Conservation (phyloP, 2,329 filamentous ascomycete species). For the Chaetomium globosum region DNA sequence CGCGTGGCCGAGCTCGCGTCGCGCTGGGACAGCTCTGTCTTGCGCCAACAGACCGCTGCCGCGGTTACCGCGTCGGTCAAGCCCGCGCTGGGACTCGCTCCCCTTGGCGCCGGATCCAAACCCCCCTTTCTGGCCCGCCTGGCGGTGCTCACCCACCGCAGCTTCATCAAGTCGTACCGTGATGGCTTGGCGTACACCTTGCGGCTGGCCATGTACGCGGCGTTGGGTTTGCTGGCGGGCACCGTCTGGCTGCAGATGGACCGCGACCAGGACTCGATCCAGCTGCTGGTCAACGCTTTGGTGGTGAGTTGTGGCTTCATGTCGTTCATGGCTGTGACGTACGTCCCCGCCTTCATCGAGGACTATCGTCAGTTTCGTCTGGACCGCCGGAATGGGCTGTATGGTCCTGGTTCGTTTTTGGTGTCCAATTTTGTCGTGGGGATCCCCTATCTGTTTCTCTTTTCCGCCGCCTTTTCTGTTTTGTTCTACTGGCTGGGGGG, state of each 20-base stretch:
- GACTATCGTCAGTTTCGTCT: conserved; percentile 12
- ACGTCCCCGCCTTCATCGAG: conserved; percentile 9
- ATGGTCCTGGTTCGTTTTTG: conserved; percentile 3
- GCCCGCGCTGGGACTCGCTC: neutral
- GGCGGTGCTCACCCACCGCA: neutral
- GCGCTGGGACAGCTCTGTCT: neutral
- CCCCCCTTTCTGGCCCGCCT: neutral
- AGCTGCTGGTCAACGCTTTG: neutral
- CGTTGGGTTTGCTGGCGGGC: neutral
- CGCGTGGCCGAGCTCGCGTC: conserved; percentile 9
- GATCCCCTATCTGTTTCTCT: neutral
- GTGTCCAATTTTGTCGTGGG: conserved; percentile 9
- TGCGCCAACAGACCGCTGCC: neutral
- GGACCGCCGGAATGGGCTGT: conserved; percentile 6
- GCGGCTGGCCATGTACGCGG: conserved; percentile 8
- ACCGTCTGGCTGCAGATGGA: conserved; percentile 9
- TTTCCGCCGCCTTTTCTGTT: neutral
- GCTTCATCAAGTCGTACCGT: conserved; percentile 8
- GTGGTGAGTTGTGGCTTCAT: conserved; percentile 5
- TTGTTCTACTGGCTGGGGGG: conserved; percentile 9
- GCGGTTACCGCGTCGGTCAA: neutral
- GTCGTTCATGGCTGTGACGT: conserved; percentile 7
- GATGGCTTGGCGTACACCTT: conserved; percentile 10
- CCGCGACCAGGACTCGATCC: conserved; percentile 11
- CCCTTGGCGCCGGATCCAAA: neutral